Conservation (phyloP, 2,329 filamentous ascomycete genomes). For the Colletotrichum melonis region DNA sequence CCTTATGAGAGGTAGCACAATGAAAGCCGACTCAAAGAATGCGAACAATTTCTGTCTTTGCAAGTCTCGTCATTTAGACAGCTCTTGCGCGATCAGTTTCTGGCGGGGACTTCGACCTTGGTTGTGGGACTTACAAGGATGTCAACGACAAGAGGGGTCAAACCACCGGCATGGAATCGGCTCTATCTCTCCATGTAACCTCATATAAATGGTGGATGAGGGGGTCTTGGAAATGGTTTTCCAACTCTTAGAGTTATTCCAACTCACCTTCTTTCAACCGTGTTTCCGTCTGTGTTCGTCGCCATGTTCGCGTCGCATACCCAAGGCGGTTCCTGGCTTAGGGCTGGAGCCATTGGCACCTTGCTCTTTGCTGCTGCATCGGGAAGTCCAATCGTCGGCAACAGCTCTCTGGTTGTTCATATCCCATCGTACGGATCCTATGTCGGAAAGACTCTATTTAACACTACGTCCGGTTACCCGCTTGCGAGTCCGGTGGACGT, state of each 20-base stretch:
- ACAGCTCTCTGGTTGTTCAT: not conserved
- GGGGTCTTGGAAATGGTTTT: too few species aligned
- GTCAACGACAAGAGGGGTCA: not conserved
- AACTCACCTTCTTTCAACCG: not conserved
- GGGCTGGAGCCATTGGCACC: not conserved
- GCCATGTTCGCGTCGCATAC: not conserved
- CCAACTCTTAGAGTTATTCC: not conserved
- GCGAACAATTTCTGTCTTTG: not conserved
- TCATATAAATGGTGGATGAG: not conserved
- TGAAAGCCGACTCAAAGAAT: too few species aligned
- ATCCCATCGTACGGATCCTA: constrained; percentile 3
- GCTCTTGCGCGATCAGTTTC: not conserved
- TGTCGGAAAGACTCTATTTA: constrained; percentile 1
- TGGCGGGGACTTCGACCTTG: not conserved
- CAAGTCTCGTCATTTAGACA: not conserved
- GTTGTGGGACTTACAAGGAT: not conserved
- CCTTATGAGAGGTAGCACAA: too few species aligned
- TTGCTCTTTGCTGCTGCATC: not conserved
- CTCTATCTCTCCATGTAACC: not conserved
- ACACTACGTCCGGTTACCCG: constrained; percentile 13
- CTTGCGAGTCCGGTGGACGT: constrained; percentile 8
- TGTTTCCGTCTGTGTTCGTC: not conserved
- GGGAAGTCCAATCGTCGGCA: not conserved
- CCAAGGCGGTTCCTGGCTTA: not conserved
- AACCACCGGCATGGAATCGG: not conserved